A percentile compares a stretch with the other conserved stretches of the same genome.
Conservation (phyloP, 768 basidiomycete genomes). For the Exsudoporus frostii region DNA sequence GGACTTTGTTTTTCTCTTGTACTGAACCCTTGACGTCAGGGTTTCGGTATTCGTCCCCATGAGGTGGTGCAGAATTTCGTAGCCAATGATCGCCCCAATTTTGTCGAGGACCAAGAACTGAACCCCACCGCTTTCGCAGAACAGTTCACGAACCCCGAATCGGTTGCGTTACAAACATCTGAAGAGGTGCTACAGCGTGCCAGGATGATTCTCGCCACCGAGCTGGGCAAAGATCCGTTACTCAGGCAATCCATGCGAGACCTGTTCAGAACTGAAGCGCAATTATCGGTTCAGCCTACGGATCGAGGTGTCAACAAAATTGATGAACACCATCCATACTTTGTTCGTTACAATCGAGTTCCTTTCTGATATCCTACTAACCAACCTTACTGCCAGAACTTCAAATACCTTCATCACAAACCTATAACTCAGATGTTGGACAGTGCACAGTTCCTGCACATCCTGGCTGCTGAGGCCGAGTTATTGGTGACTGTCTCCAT, state of each 20-base stretch:
- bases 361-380: slow-evolving; percentile 2
- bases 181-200: slow-evolving; percentile 73
- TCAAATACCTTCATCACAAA: slow-evolving; percentile 91
- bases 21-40: slow-evolving; percentile 41
- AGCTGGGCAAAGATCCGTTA: slow-evolving; percentile 90
- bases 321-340: slow-evolving; percentile 69
- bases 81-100: slow-evolving; percentile 55
- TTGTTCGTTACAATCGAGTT: slow-evolving; percentile 42
- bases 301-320: slow-evolving; percentile 81
- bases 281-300: slow-evolving; percentile 79
- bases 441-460: slow-evolving; percentile 81
- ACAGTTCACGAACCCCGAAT: slow-evolving; percentile 75
- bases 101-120: slow-evolving; percentile 78
- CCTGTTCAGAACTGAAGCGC: slow-evolving; percentile 69
- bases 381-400: slow-evolving; percentile 52
- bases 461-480: slow-evolving; percentile 87
- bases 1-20: not conserved
- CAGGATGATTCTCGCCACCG: slow-evolving; percentile 81
- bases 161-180: slow-evolving; percentile 49
- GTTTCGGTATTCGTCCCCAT: slow-evolving; percentile 78
- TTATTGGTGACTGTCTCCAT: slow-evolving; percentile 79
- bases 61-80: slow-evolving; percentile 86
- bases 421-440: slow-evolving; percentile 66
- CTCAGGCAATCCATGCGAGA: slow-evolving; percentile 76
- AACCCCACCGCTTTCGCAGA: slow-evolving; percentile 81